Base-by-base conservation (phyloP, 352 stramenopile species). In the Phytophthora hibernalis region DNA sequence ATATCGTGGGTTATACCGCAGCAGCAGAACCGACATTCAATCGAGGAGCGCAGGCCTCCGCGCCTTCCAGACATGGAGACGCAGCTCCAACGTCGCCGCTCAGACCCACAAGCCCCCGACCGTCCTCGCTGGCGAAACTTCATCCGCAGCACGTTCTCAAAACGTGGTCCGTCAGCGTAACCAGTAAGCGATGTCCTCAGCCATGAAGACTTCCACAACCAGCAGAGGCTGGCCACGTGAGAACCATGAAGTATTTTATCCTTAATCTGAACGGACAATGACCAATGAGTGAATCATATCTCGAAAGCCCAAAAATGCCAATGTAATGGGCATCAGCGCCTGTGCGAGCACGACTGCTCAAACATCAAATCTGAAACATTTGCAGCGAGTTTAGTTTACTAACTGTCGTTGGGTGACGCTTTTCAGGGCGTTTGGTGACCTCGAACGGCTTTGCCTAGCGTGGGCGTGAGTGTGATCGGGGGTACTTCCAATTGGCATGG, bases 111-210 rank as follows among this genome's bases (percentile, higher is more conserved):
- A 62, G 22, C 35, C 1, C 51, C 48, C 0, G 55, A 72, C 2
- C 70, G 62, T 11, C 55, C 60, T 3, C 47, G 60, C 6, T 74
- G 66, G 66, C 47, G 70, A 16, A 72, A 65, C 10, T 74, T 77
- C 54, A 61, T 77, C n/a, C 70, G 65, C n/a, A 56, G 33, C 24
- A 74, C 60, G 10, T 63, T 77, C 16, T 61, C 50, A 5, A 67
- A 21, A 54, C 44, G 50, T 28, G 15, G 37, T 1, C 37, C 37
- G 9, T 43, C 37, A 43, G 15, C 37, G 15, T 43, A 43, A 43
- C 15, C 13, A 38, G 31, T 38, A 5, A 16, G 31, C 31, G 9
- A 38, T 38, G 13, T 3, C 13, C 31, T 40, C 5, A 21, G 22
- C 49, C 18, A 55, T 18, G 18, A 51, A 35, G n/a, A 43, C 30